phyloP scores from a whole-genome alignment of 1,284 basidiomycete genomes.

The Rhodotorula sp. region DNA sequence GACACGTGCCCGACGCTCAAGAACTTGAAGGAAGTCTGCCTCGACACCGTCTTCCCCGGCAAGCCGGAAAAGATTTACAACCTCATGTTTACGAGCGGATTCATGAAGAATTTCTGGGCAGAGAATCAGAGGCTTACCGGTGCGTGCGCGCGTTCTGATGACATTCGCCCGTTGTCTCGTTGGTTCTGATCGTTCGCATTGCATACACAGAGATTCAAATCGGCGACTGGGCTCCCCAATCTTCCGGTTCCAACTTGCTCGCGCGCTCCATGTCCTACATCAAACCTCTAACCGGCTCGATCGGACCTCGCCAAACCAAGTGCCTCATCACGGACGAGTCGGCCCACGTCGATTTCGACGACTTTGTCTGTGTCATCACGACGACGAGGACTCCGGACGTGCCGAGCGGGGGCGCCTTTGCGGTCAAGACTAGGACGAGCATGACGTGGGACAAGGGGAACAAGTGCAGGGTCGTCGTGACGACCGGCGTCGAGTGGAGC shows the following conservation, averaged over 20 bases:
- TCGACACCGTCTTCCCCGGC: conserved; percentile 61
- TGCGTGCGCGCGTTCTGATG: conserved; percentile 51
- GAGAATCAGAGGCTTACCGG: conserved; percentile 85
- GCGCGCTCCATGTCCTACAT: conserved; percentile 90
- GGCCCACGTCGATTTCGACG: conserved; percentile 75
- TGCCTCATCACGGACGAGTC: conserved; percentile 88
- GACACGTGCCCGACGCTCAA: conserved; percentile 40
- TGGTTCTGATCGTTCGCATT: neutral
- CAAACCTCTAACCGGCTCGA: conserved; percentile 80
- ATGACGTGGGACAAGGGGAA: conserved; percentile 86
- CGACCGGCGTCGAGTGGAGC: conserved; percentile 92
- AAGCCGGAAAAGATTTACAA: conserved; percentile 94
- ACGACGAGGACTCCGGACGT: conserved; percentile 93
- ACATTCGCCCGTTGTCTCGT: neutral
- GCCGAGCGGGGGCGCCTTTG: conserved; percentile 85
- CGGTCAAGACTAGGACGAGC: conserved; percentile 90
- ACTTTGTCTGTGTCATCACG: conserved; percentile 77
- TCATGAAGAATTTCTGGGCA: conserved; percentile 89
- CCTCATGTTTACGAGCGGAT: conserved; percentile 91
- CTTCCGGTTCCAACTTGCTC: conserved; percentile 66
- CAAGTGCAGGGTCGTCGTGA: conserved; percentile 75
- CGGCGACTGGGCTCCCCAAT: conserved; percentile 77
- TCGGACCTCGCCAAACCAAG: conserved; percentile 92
- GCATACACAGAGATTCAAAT: conserved; percentile 73
- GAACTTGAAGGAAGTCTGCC: conserved; percentile 37